Evolutionary conservation across 2,329 filamentous ascomycete species (phyloP).

Genomic region (Ophiostoma quercus): DNA sequence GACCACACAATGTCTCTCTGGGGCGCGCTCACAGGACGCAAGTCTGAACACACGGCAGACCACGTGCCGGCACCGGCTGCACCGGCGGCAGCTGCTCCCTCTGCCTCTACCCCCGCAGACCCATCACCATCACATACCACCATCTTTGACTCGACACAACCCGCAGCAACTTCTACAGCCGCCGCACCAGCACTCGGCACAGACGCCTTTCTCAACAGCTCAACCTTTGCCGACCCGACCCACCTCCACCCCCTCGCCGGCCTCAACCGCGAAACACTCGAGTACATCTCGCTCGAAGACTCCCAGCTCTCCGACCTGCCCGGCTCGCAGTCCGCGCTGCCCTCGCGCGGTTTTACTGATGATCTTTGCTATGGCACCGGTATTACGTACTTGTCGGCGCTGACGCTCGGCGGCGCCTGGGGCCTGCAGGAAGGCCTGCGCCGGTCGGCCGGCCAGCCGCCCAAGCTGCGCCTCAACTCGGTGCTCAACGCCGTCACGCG

Average conservation of each 20-base stretch:
- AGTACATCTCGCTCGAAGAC: conserved; percentile 93
- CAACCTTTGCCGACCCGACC: conserved; percentile 76
- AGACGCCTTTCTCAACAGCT: conserved; percentile 74
- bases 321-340: conserved; percentile 78
- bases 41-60: conserved; percentile 37
- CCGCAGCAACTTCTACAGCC: background rate
- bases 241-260: conserved; percentile 90
- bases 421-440: conserved; percentile 84
- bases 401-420: conserved; percentile 84
- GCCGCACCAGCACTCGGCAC: conserved; percentile 49
- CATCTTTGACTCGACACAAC: conserved; percentile 59
- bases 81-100: conserved; percentile 39
- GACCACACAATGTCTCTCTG: conserved; percentile 48
- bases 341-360: conserved; percentile 94
- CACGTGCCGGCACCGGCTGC: conserved; percentile 36
- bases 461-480: conserved; percentile 88
- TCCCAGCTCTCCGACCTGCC: conserved; percentile 80
- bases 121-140: conserved; percentile 31
- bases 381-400: conserved; percentile 83
- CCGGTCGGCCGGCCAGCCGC: conserved; percentile 69
- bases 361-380: conserved; percentile 97
- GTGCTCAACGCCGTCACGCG: conserved; percentile 92
- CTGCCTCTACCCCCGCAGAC: conserved; percentile 39
- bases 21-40: conserved; percentile 58
- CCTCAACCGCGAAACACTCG: conserved; percentile 84